A percentile compares a stretch with the other conserved stretches of the same genome.
Evolutionary conservation across 306 rosid genomes (phyloP).

Genomic region (Castanospermum australe): DNA sequence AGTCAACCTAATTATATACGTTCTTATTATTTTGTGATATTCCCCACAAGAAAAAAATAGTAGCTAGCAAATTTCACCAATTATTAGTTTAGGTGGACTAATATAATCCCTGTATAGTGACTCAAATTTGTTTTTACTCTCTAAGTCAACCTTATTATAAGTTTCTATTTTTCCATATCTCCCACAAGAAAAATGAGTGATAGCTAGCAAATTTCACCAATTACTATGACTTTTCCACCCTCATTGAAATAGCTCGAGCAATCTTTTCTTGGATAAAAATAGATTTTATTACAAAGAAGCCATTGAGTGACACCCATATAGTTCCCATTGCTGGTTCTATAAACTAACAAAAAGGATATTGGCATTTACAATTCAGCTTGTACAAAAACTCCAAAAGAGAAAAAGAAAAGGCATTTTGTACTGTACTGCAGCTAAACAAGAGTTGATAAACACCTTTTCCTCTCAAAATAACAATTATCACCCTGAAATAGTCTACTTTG

Average conservation of each 20-base stretch:
- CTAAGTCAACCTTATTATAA: neutral
- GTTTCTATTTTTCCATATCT: neutral
- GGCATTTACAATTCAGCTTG: neutral
- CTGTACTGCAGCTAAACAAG: neutral
- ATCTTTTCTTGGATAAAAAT: neutral
- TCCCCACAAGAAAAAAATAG: neutral
- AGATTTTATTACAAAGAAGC: neutral
- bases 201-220: neutral
- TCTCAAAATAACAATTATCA: neutral
- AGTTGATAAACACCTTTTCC: neutral
- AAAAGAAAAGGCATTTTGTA: neutral
- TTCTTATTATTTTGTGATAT: neutral
- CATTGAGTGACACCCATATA: neutral
- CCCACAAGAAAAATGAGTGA: neutral
- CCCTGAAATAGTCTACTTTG: neutral
- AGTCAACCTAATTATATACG: neutral
- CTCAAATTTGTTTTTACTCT: neutral
- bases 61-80: neutral
- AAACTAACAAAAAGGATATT: neutral
- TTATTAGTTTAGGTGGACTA: constrained; percentile 6
- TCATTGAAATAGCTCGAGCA: neutral
- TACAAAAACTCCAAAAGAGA: neutral
- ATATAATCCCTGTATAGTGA: neutral
- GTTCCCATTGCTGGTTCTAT: neutral
- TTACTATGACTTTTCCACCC: neutral